Percentiles rank a stretch among this genome's conserved stretches.
phyloP scores from a whole-genome alignment of 2,329 filamentous ascomycete genomes.

The Alternaria panax region DNA sequence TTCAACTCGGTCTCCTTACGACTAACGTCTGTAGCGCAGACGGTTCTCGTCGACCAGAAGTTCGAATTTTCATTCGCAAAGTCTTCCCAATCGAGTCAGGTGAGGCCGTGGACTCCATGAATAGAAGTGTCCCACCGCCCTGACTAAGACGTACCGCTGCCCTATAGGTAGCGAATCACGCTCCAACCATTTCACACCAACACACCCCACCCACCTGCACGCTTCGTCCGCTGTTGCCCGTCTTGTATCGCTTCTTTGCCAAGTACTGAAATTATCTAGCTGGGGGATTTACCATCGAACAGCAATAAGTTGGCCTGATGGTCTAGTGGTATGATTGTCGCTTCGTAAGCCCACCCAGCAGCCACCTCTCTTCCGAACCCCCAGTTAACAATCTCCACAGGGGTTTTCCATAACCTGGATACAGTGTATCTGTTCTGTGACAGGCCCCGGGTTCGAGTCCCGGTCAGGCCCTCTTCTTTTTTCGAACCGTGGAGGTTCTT shows the following conservation, averaged over 20 bases:
- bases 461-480: constrained; percentile 33
- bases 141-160: constrained; percentile 5
- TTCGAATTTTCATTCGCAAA: constrained; percentile 17
- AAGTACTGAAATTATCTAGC: neutral
- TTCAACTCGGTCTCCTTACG: neutral
- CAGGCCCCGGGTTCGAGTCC: constrained; percentile 51
- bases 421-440: constrained; percentile 40
- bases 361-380: neutral
- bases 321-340: constrained; percentile 47
- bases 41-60: neutral
- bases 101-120: constrained; percentile 8
- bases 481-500: too few species aligned
- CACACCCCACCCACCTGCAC: neutral
- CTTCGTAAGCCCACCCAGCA: constrained; percentile 27
- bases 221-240: too few species aligned
- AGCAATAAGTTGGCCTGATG: constrained; percentile 31
- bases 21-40: neutral
- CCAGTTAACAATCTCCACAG: neutral
- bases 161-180: constrained; percentile 3
- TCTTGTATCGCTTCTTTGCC: too few species aligned
- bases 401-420: constrained; percentile 29
- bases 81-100: constrained; percentile 21
- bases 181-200: neutral
- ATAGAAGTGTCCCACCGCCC: constrained; percentile 18
- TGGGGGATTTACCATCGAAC: constrained; percentile 12